Percentiles rank a stretch among this genome's conserved stretches.
These are phyloP conservation scores for Phaffia tasmanica DNA, from an alignment of 768 basidiomycete genomes.

Conservation along the genomic window DNA sequence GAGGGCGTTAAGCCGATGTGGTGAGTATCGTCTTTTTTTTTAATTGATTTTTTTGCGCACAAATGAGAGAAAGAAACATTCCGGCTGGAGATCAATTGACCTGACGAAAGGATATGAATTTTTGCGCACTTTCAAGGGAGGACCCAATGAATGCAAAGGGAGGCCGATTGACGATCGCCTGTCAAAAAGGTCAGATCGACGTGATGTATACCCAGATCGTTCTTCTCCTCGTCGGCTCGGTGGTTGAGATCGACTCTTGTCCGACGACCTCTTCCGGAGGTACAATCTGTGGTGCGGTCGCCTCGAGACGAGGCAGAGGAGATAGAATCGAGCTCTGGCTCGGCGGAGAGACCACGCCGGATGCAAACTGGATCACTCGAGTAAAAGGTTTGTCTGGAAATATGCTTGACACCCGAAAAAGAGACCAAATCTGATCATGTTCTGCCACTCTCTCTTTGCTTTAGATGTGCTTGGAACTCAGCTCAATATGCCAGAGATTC, in stretches of 20 bases:
- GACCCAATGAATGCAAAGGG: constrained; percentile 12
- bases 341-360: constrained; percentile 8
- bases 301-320: constrained; percentile 5
- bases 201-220: constrained; percentile 8
- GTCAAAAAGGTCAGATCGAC: constrained; percentile 6
- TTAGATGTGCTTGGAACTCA: too few relatives aligned
- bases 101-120: background rate
- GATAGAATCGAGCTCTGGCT: constrained; percentile 20
- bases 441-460: too few relatives aligned
- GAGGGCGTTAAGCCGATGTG: constrained; percentile 16
- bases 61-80: too few relatives aligned
- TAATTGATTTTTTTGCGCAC: background rate
- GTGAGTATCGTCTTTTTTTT: background rate
- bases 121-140: constrained; percentile 6
- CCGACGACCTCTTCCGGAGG: constrained; percentile 9
- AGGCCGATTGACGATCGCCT: constrained; percentile 11
- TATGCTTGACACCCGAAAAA: too few relatives aligned
- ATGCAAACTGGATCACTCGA: constrained; percentile 4
- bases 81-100: background rate
- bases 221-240: constrained; percentile 19
- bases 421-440: too few relatives aligned
- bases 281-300: constrained; percentile 16
- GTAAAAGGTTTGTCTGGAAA: constrained; percentile 3
- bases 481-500: too few relatives aligned
- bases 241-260: constrained; percentile 15